Percentiles rank a stretch among this genome's conserved stretches.
Evolutionary conservation across 106 monocot genomes (phyloP).

Genomic region (Triglochin maritima): DNA sequence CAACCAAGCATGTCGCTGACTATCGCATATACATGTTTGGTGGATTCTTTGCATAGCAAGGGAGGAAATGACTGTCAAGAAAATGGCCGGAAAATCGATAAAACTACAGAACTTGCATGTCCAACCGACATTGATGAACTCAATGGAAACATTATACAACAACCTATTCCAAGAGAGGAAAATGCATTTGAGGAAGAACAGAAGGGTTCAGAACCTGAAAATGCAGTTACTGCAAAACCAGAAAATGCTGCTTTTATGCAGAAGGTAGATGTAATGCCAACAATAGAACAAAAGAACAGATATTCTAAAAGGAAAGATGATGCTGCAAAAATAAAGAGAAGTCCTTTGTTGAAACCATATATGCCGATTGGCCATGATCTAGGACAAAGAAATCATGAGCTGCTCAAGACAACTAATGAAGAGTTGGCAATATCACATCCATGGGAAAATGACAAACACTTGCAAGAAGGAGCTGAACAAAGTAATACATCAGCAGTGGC

Average conservation of each 20-base stretch:
- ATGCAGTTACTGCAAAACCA: conserved; percentile 3
- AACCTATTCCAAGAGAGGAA: conserved; percentile 1
- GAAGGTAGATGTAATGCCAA: conserved; percentile 9
- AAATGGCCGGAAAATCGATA: background rate
- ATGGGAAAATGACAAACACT: conserved; percentile 1
- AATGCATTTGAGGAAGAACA: conserved; percentile 12
- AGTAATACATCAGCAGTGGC: conserved; percentile 3
- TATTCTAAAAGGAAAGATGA: conserved; percentile 3
- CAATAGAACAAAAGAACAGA: conserved; percentile 7
- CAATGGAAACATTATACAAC: conserved; percentile 4
- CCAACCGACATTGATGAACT: background rate
- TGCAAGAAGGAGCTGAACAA: conserved; percentile 6
- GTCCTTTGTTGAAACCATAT: conserved; percentile 3
- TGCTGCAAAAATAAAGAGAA: conserved; percentile 1
- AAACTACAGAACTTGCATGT: background rate
- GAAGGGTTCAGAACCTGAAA: background rate
- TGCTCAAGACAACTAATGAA: conserved; percentile 6
- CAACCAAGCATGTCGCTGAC: background rate
- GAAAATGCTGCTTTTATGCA: conserved; percentile 9
- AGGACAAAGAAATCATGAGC: conserved; percentile 11
- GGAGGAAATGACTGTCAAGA: background rate
- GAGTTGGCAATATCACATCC: background rate
- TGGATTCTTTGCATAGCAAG: background rate
- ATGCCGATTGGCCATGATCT: conserved; percentile 19
- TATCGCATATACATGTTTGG: background rate